A percentile compares a stretch with the other conserved stretches of the same genome.
These are phyloP conservation scores for Melampsora allii-populina DNA, from an alignment of 1,284 basidiomycete species.

Conservation along the genomic window DNA sequence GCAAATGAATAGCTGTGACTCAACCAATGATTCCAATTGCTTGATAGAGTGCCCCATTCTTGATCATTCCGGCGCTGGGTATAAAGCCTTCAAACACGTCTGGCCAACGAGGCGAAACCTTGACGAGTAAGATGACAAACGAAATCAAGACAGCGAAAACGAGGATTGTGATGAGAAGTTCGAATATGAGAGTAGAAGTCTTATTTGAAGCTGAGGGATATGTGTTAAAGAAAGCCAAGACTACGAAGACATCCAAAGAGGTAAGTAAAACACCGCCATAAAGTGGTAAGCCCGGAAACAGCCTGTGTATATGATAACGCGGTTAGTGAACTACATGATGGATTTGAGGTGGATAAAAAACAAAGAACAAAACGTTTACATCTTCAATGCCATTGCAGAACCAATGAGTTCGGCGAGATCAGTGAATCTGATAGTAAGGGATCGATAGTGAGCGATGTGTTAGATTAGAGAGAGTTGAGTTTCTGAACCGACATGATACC, in stretches of 20 bases:
- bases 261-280: constrained; percentile 81
- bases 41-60: constrained; percentile 68
- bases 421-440: constrained; percentile 57
- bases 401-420: constrained; percentile 68
- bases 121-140: constrained; percentile 74
- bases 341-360: too few relatives aligned
- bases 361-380: constrained; percentile 54
- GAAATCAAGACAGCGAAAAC: constrained; percentile 75
- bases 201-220: constrained; percentile 49
- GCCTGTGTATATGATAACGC: constrained; percentile 49
- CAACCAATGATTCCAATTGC: constrained; percentile 61
- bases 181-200: constrained; percentile 58
- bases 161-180: constrained; percentile 65
- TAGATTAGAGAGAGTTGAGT: background rate
- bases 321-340: too few relatives aligned
- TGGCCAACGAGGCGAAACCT: constrained; percentile 71
- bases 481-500: constrained; percentile 70
- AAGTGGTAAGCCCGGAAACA: constrained; percentile 74
- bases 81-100: constrained; percentile 79
- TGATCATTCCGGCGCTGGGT: constrained; percentile 65
- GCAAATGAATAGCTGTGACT: constrained; percentile 20
- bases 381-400: constrained; percentile 69
- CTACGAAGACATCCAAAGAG: constrained; percentile 73
- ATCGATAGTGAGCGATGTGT: background rate
- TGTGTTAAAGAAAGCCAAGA: constrained; percentile 57